Percentiles rank a stretch among this genome's conserved stretches.
phyloP scores from a whole-genome alignment of 2,329 filamentous ascomycete species.

The Orbilia ellipsospora region DNA sequence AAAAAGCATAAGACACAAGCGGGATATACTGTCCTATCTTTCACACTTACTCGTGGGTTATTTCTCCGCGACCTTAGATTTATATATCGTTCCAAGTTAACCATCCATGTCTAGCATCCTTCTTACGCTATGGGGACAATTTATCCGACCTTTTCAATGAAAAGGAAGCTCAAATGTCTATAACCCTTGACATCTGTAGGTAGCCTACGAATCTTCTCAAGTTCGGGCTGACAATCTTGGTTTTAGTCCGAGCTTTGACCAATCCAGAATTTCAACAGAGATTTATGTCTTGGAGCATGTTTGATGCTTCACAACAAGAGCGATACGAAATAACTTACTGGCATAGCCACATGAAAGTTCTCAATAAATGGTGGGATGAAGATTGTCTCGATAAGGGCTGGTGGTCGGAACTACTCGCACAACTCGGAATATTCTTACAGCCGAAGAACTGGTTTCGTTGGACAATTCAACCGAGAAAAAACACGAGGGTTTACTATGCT shows the following conservation, averaged over 20 bases:
- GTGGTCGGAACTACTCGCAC: constrained; percentile 33
- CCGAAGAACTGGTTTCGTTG: constrained; percentile 47
- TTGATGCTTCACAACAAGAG: background rate
- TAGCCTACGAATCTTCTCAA: too few species aligned
- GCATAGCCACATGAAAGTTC: constrained; percentile 34
- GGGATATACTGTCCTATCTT: constrained; percentile 44
- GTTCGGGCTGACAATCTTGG: too few species aligned
- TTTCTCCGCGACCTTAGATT: too few species aligned
- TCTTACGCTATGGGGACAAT: constrained; percentile 42
- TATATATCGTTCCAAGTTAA: background rate
- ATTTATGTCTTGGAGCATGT: constrained; percentile 26
- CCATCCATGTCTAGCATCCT: constrained; percentile 5
- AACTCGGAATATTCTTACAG: constrained; percentile 21
- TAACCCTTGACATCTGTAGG: constrained; percentile 28
- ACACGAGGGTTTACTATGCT: background rate
- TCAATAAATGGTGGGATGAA: constrained; percentile 45
- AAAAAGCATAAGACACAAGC: constrained; percentile 14
- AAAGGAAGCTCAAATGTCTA: constrained; percentile 42
- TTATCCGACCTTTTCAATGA: constrained; percentile 37
- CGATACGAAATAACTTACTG: constrained; percentile 37
- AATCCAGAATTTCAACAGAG: constrained; percentile 26
- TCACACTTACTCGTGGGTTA: constrained; percentile 46
- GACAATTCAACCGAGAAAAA: constrained; percentile 2
- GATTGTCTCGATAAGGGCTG: constrained; percentile 20
- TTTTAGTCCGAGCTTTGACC: constrained; percentile 37